Percentiles rank a stretch among this genome's conserved stretches.
Evolutionary conservation across 257 asterid genomes (phyloP).

Genomic region (Nicotiana tomentosiformis): DNA sequence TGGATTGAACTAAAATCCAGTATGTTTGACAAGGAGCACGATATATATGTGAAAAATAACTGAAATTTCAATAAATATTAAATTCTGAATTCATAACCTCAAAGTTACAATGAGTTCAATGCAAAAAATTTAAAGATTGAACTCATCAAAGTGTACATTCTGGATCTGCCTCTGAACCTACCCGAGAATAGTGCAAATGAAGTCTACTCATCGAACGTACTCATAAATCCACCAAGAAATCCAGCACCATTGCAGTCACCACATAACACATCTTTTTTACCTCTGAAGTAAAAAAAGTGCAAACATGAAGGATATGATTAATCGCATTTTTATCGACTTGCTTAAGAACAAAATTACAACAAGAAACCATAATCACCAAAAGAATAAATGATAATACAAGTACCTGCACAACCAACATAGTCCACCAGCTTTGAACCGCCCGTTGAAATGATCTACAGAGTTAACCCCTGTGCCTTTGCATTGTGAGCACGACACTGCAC

Average conservation of each 20-base stretch:
- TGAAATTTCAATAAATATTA: background rate
- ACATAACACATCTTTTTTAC: constrained; percentile 68
- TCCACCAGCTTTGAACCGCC: constrained; percentile 82
- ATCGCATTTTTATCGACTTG: background rate
- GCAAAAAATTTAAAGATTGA: background rate
- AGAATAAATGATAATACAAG: background rate
- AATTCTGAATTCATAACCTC: background rate
- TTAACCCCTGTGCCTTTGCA: constrained; percentile 72
- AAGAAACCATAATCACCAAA: background rate
- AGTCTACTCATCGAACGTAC: constrained; percentile 48
- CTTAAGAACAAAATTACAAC: background rate
- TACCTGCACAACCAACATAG: constrained; percentile 98
- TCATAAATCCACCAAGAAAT: constrained; percentile 88
- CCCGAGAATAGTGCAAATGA: background rate
- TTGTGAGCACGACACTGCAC: constrained; percentile 54
- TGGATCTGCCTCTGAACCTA: background rate
- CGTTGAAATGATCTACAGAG: constrained; percentile 75
- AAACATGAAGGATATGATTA: background rate
- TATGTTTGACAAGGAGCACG: background rate
- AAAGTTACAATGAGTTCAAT: background rate
- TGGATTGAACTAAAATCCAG: background rate
- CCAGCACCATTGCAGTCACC: constrained; percentile 96
- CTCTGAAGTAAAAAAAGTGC: constrained; percentile 34
- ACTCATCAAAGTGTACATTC: background rate
- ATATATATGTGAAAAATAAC: background rate